Conservation (phyloP, 2,329 filamentous ascomycete genomes). For the Trichoderma guizhouense region DNA sequence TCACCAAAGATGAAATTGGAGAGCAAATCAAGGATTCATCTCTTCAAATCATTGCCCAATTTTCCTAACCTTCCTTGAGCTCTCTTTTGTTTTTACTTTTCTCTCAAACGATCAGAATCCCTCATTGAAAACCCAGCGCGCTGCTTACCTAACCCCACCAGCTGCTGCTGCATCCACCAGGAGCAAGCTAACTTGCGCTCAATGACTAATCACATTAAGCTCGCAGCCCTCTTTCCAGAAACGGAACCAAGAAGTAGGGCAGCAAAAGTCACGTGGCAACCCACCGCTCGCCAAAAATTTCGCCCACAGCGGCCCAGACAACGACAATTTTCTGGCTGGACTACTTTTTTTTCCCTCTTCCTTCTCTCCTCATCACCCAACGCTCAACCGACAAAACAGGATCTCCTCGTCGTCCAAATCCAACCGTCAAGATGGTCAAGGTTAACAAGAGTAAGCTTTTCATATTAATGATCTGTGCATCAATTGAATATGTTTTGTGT, state of each 20-base stretch:
- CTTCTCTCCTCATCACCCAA: constrained; percentile 29
- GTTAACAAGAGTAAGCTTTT: constrained; percentile 56
- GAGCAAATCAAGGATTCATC: not conserved
- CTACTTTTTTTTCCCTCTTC: not conserved
- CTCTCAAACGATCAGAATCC: not conserved
- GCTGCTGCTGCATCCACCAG: too few species aligned
- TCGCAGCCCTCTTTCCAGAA: not conserved
- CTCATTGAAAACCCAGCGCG: not conserved
- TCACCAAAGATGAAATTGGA: not conserved
- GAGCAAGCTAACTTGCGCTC: not conserved
- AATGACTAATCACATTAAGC: not conserved
- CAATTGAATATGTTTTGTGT: not conserved
- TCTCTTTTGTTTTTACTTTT: not conserved
- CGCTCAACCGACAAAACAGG: constrained; percentile 19
- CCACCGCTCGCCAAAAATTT: constrained; percentile 29
- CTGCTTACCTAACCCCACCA: not conserved
- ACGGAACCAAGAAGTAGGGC: not conserved
- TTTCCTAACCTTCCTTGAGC: not conserved
- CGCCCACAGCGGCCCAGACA: constrained; percentile 27
- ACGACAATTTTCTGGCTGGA: constrained; percentile 19
- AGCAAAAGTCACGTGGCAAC: not conserved
- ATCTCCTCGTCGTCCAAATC: constrained; percentile 23
- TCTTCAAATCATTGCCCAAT: not conserved
- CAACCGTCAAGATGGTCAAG: constrained; percentile 63
- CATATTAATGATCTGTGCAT: not conserved